phyloP scores from a whole-genome alignment of 345 rosid genomes.

The Conringia planisiliqua region DNA sequence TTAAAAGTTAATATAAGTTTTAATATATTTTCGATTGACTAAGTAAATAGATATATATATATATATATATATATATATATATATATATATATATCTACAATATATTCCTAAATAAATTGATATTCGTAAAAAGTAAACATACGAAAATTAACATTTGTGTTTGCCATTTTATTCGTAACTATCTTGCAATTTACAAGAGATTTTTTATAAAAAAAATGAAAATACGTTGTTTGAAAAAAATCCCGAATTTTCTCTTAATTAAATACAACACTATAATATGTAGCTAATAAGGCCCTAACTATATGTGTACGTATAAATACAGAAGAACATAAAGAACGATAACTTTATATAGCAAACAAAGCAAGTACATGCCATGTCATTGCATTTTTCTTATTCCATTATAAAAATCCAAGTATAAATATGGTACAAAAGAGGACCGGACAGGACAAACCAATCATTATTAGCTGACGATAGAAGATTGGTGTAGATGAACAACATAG shows the following conservation, averaged over 20 bases:
- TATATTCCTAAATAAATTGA: not conserved
- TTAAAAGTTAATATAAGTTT: not conserved
- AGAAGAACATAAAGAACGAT: not conserved
- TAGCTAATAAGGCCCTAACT: not conserved
- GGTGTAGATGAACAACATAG: slow-evolving; percentile 12
- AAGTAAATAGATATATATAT: no score
- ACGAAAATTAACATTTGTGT: not conserved
- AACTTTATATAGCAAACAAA: slow-evolving; percentile 1
- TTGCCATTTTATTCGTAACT: not conserved
- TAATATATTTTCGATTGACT: not conserved
- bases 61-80: no score
- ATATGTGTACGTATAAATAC: not conserved
- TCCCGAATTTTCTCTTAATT: not conserved
- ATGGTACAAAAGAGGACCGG: slow-evolving; percentile 3
- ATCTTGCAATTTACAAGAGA: not conserved
- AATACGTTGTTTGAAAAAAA: not conserved
- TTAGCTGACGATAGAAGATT: slow-evolving; percentile 3
- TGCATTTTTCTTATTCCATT: slow-evolving; percentile 8
- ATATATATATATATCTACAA: not conserved
- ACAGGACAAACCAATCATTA: slow-evolving; percentile 11
- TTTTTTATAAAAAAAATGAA: not conserved
- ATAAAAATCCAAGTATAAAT: not conserved
- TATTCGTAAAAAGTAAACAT: not conserved
- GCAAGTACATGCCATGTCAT: slow-evolving; percentile 19
- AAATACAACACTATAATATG: not conserved